A percentile compares a stretch with the other conserved stretches of the same genome.
phyloP scores from a whole-genome alignment of 208 protist species.

The Trypanosoma grayi region DNA sequence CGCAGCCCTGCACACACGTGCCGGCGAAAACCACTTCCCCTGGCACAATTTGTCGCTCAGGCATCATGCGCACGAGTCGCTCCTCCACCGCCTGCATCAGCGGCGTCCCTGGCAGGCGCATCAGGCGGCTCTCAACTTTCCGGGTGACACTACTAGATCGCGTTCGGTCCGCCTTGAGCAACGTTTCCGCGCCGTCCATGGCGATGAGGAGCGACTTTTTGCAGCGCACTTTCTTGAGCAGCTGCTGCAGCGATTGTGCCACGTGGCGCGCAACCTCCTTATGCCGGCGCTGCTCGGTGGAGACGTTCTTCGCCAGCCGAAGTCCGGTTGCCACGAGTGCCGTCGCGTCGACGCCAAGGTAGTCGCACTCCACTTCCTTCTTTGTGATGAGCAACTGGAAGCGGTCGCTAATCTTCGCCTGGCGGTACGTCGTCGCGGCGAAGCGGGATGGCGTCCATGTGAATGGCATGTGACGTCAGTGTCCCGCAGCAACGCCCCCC shows the following conservation, averaged over 20 bases:
- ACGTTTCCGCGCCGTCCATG: slow-evolving; percentile 67
- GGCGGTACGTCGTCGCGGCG: slow-evolving; percentile 20
- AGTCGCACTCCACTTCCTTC: slow-evolving; percentile 80
- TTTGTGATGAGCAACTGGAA: slow-evolving; percentile 76
- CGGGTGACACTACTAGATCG: slow-evolving; percentile 35
- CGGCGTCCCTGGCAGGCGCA: slow-evolving; percentile 58
- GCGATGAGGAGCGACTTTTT: slow-evolving; percentile 55
- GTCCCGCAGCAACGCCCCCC: too few relatives aligned
- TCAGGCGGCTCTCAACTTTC: slow-evolving; percentile 43
- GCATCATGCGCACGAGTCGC: slow-evolving; percentile 70
- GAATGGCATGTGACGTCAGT: slow-evolving; percentile 6
- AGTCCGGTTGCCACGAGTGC: slow-evolving; percentile 58
- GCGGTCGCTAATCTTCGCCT: slow-evolving; percentile 42
- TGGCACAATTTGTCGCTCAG: slow-evolving; percentile 42
- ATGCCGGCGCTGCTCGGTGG: slow-evolving; percentile 54
- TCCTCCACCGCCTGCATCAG: slow-evolving; percentile 82
- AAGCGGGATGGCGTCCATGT: not conserved
- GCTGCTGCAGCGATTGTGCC: slow-evolving; percentile 54
- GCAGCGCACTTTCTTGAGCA: slow-evolving; percentile 60
- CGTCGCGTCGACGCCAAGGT: slow-evolving; percentile 72
- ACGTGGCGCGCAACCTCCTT: slow-evolving; percentile 70
- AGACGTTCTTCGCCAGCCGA: slow-evolving; percentile 57
- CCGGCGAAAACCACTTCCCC: slow-evolving; percentile 76
- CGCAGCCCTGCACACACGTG: slow-evolving; percentile 52
- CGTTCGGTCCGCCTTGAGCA: slow-evolving; percentile 46